phyloP scores from a whole-genome alignment of 208 protist species.

The Angomonas deanei region DNA sequence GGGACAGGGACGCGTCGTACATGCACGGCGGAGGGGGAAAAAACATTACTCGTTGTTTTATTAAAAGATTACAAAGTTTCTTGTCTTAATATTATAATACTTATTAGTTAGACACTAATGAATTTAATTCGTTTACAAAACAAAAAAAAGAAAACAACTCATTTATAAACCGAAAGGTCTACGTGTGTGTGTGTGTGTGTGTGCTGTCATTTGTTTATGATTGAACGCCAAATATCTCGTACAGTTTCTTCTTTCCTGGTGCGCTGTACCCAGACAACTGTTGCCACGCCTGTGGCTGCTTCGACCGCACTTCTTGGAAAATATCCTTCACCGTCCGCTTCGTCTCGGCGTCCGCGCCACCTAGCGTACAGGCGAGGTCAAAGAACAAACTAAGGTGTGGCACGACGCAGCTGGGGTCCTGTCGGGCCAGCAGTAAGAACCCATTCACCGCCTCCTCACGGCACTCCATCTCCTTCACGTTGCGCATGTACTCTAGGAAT shows the following conservation, averaged over 20 bases:
- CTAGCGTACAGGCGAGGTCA: constrained; percentile 51
- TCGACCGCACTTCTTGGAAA: constrained; percentile 22
- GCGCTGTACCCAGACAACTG: constrained; percentile 30
- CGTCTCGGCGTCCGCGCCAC: constrained; percentile 26
- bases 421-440: constrained; percentile 48
- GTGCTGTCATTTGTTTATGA: constrained; percentile 15
- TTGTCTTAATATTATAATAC: no score
- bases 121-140: no score
- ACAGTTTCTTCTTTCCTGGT: constrained; percentile 46
- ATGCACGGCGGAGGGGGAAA: no score
- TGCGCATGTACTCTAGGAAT: constrained; percentile 75
- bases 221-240: constrained; percentile 62
- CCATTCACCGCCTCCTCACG: constrained; percentile 46
- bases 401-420: constrained; percentile 15
- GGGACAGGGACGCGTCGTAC: no score
- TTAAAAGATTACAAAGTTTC: no score
- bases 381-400: constrained; percentile 49
- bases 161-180: no score
- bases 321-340: constrained; percentile 44
- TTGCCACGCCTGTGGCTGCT: constrained; percentile 34
- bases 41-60: no score
- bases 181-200: constrained; percentile 8
- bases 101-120: no score
- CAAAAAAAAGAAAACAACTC: no score
- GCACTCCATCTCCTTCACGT: constrained; percentile 55